Base-by-base conservation (phyloP, 441 rosid genomes). In the Pelargonium fulgidum region DNA sequence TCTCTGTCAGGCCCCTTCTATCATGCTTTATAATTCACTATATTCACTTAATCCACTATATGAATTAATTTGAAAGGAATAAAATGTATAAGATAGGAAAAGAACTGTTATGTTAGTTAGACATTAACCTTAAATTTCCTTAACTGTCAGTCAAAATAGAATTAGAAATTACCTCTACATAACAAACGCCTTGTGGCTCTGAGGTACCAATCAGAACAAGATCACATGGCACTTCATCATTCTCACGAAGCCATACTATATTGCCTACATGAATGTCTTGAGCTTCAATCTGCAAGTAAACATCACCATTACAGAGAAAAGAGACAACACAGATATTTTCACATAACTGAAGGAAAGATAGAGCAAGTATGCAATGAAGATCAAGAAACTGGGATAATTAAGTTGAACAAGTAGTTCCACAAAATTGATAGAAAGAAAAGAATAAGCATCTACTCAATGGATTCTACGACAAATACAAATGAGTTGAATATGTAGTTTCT, bases 151-250 rank as follows among this genome's bases (percentile, higher is more conserved):
- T 33, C 17, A 2, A 9, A 41, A 20, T 17, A 50, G 45, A 26
- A 67, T 47, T 11, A 63, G 42, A 63, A 70, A 50, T 69, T 79
- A 92, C 99, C 98, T 95, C 98, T 64, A 92, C 79, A 79, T 92
- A 92, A 79, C 97, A 95, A 70, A 92, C 48, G 61, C 99, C 99
- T 78, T 87, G 98, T 70, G 91, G 86, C 73, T 93, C 99, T 54
- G 99, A 92, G 33, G 96, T 85, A 73, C 99, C 99, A 65, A 94
- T 77, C 84, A 94, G 75, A 81, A 90, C 98, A 77, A 94, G 89
- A 87, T 94, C 99, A 75, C 99, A 92, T 50, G 99, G 99, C 69
- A 89, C 98, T 84, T 95, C 98, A 82, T 95, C 98, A 84, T 95
- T 95, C 85, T 95, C 98, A 62, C 97, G 98, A 85, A 95, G 89